Evolutionary conservation across 306 rosid genomes (phyloP).

Genomic region (Rosa multiflora): DNA sequence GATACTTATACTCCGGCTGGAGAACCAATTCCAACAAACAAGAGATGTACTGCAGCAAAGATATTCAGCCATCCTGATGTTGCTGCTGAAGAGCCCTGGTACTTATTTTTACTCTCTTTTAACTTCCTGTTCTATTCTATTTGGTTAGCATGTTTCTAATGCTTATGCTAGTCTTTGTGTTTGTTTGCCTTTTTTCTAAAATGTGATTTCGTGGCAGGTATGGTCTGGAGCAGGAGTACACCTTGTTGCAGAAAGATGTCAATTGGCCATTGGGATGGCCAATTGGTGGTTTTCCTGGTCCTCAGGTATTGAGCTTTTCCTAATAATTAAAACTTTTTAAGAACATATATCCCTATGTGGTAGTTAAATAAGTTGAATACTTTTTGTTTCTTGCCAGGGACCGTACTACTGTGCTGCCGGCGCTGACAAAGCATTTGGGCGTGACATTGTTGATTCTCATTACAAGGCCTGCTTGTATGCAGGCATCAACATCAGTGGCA

Average conservation of each 20-base stretch:
- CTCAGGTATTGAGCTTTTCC: conserved; percentile 53
- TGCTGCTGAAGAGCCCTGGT: conserved; percentile 69
- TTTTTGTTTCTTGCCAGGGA: conserved; percentile 47
- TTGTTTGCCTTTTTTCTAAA: neutral
- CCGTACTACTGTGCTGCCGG: conserved; percentile 86
- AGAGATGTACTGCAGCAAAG: conserved; percentile 60
- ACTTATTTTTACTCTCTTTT: neutral
- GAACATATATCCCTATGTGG: neutral
- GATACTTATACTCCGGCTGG: conserved; percentile 68
- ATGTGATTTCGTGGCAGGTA: conserved; percentile 45
- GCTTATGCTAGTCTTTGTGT: neutral
- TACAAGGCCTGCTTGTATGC: conserved; percentile 91
- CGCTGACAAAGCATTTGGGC: conserved; percentile 88
- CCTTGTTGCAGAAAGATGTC: conserved; percentile 76
- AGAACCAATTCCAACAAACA: conserved; percentile 70
- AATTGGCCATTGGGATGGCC: conserved; percentile 97
- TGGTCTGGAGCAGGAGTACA: conserved; percentile 94
- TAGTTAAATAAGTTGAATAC: neutral
- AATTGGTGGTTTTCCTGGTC: conserved; percentile 74
- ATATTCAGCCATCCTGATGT: conserved; percentile 67
- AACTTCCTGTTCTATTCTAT: neutral
- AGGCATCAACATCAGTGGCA: conserved; percentile 82
- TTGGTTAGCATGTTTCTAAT: neutral
- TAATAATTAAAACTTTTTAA: neutral
- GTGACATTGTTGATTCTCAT: conserved; percentile 79